Evolutionary conservation across 176 grass and related monocot species (phyloP).

Genomic region (Aegilops speltoides): DNA sequence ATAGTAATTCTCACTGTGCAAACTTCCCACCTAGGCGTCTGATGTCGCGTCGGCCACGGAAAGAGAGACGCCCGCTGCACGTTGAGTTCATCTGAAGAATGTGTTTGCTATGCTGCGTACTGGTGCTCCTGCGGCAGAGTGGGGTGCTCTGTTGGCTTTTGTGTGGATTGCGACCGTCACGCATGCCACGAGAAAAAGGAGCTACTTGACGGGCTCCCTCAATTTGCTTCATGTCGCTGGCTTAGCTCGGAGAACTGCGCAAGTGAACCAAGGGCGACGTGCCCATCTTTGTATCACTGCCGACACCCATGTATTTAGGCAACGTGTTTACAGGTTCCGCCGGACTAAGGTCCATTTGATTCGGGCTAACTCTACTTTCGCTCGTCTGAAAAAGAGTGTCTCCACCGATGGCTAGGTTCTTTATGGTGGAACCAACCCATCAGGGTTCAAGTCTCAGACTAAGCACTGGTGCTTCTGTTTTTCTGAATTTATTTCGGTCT

Average conservation of each 20-base stretch:
- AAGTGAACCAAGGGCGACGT: neutral
- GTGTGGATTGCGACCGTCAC: neutral
- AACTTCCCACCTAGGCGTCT: neutral
- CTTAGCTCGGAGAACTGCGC: neutral
- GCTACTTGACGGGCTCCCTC: neutral
- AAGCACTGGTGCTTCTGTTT: too few relatives aligned
- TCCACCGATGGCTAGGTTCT: too few relatives aligned
- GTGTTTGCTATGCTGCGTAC: neutral
- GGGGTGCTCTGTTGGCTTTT: neutral
- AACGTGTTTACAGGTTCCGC: neutral
- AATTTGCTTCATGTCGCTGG: neutral
- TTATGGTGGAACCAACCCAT: too few relatives aligned
- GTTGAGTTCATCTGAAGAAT: neutral
- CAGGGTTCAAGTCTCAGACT: too few relatives aligned
- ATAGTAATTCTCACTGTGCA: neutral
- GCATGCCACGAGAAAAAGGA: neutral
- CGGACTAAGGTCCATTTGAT: too few relatives aligned
- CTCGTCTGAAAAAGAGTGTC: too few relatives aligned
- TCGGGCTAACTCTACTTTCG: too few relatives aligned
- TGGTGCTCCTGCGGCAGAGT: neutral
- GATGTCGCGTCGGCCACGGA: neutral
- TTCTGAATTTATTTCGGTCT: too few relatives aligned
- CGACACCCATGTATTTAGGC: neutral
- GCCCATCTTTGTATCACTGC: neutral
- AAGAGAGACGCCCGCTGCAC: slow-evolving; percentile 3